Conservation (phyloP, 129 eudicot genomes). For the Chrysanthemum makinoi region DNA sequence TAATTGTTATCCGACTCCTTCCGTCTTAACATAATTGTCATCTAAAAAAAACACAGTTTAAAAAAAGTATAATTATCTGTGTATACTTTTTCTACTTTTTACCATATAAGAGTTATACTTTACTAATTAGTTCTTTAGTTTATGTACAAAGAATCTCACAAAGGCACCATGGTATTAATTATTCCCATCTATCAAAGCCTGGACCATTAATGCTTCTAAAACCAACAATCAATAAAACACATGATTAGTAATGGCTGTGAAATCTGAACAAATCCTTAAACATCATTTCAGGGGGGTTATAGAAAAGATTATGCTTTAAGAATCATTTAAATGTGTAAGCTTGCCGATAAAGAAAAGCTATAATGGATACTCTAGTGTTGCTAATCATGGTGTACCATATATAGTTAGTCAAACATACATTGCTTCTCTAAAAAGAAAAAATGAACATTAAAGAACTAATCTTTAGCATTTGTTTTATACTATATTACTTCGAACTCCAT, state of each 20-base stretch:
- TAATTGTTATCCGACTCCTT: no score
- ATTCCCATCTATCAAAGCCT: no score
- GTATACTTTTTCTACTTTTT: no score
- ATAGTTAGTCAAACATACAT: not conserved
- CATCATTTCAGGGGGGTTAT: conserved; percentile 1
- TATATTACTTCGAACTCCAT: no score
- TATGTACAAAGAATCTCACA: not conserved
- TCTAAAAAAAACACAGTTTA: no score
- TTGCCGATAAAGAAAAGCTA: not conserved
- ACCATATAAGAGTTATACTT: no score
- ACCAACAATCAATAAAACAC: not conserved
- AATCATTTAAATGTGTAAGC: not conserved
- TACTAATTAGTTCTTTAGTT: no score
- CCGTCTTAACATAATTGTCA: no score
- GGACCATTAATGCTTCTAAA: not conserved
- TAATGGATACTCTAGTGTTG: not conserved
- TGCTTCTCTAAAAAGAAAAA: not conserved
- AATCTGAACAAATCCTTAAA: conserved; percentile 1
- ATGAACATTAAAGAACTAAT: not conserved
- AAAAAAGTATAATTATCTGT: no score
- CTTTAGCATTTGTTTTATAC: no score
- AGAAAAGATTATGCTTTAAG: not conserved
- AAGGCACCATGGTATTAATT: no score
- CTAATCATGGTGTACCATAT: not conserved
- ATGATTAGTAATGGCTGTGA: not conserved